A percentile compares a stretch with the other conserved stretches of the same genome.
Conservation (phyloP, 495 filamentous ascomycete species). For the Coniosporium apollinis region DNA sequence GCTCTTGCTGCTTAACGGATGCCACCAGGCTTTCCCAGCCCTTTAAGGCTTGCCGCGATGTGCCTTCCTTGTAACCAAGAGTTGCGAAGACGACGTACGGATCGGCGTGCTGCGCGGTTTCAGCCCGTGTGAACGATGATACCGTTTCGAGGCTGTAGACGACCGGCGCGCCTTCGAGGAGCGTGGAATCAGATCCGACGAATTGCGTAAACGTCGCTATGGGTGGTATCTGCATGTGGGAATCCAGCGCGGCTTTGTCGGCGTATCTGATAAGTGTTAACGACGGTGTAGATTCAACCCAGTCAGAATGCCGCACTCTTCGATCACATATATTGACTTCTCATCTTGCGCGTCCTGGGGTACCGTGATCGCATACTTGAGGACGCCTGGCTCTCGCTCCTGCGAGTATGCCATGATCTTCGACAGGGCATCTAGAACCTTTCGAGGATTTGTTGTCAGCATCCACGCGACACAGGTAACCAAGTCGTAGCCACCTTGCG, state of each 20-base stretch:
- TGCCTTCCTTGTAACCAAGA: conserved; percentile 10
- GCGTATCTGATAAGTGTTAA: no score
- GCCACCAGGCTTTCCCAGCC: conserved; percentile 8
- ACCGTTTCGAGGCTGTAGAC: no score
- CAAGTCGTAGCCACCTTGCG: conserved; percentile 4
- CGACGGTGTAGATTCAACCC: conserved; percentile 4
- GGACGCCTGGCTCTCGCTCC: conserved; percentile 5
- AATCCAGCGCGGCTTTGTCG: no score
- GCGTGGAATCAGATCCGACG: no score
- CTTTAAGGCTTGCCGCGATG: conserved; percentile 3
- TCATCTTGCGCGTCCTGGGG: conserved; percentile 6
- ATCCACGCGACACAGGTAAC: neutral
- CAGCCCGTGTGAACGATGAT: no score
- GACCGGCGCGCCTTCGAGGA: no score
- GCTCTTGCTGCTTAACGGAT: conserved; percentile 7
- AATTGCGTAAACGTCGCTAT: no score
- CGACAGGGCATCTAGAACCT: conserved; percentile 6
- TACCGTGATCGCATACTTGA: conserved; percentile 2
- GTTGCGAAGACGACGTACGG: no score
- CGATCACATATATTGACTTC: conserved; percentile 8
- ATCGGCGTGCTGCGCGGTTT: no score
- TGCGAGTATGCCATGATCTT: conserved; percentile 5
- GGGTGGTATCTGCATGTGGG: no score
- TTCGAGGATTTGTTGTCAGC: neutral
- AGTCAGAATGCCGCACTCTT: conserved; percentile 5